Evolutionary conservation across 495 filamentous ascomycete species (phyloP).

Genomic region (Penicillium waksmanii): DNA sequence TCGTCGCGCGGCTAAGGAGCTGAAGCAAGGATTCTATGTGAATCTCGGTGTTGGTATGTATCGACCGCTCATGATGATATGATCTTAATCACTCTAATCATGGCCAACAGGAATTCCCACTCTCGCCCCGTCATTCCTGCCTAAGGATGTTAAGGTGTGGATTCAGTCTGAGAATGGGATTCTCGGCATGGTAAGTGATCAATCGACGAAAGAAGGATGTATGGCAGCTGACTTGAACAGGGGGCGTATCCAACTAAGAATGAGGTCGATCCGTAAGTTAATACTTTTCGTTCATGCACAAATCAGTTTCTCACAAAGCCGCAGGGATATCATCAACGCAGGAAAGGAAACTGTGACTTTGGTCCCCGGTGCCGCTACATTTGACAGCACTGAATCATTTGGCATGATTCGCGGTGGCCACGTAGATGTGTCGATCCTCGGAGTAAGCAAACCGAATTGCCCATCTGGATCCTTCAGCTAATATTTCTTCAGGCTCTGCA

Average conservation of each 20-base stretch:
- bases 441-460: slow-evolving; percentile 39
- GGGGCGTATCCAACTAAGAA: slow-evolving; percentile 82
- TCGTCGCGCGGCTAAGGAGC: slow-evolving; percentile 83
- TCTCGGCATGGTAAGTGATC: slow-evolving; percentile 64
- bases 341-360: slow-evolving; percentile 94
- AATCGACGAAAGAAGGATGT: background rate
- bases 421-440: slow-evolving; percentile 87
- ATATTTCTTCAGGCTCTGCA: slow-evolving; percentile 69
- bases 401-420: slow-evolving; percentile 90
- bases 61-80: background rate
- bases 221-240: slow-evolving; percentile 37
- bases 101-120: slow-evolving; percentile 70
- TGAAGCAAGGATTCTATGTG: slow-evolving; percentile 92
- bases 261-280: slow-evolving; percentile 68
- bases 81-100: background rate
- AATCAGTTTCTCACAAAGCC: slow-evolving; percentile 3
- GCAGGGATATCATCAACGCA: slow-evolving; percentile 83
- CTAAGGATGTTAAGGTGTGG: slow-evolving; percentile 76
- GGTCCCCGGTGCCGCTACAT: slow-evolving; percentile 75
- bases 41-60: slow-evolving; percentile 90
- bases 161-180: slow-evolving; percentile 93
- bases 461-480: background rate
- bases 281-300: background rate
- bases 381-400: slow-evolving; percentile 86
- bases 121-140: slow-evolving; percentile 81